Conservation (phyloP, 139 green algal genomes). For the Diplosphaera chodatii region DNA sequence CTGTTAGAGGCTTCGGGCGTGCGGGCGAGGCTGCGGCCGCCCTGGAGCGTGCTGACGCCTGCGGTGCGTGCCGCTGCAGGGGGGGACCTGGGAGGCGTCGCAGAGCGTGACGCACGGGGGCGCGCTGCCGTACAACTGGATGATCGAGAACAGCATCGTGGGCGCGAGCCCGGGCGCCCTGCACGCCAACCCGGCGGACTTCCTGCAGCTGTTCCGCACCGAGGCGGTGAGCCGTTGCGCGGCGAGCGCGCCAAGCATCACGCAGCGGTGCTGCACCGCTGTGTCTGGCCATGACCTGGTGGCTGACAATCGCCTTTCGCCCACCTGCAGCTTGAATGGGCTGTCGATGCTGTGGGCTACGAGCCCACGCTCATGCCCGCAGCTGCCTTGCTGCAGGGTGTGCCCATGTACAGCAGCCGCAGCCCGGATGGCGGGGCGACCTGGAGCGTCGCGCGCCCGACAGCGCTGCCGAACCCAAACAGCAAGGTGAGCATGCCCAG, state of each 20-base stretch:
- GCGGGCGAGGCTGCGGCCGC: too few relatives aligned
- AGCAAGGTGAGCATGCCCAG: neutral
- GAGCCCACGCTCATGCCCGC: neutral
- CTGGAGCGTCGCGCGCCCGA: conserved; percentile 1
- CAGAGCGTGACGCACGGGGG: neutral
- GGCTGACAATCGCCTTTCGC: too few relatives aligned
- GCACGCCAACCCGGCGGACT: neutral
- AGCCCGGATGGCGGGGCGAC: neutral
- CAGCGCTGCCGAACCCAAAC: conserved; percentile 4
- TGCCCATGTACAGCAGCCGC: neutral
- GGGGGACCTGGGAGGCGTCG: neutral
- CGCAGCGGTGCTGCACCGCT: too few relatives aligned
- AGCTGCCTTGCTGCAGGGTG: neutral
- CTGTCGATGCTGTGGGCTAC: neutral
- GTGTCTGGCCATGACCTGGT: too few relatives aligned
- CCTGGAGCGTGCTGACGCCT: too few relatives aligned
- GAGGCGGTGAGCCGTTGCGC: neutral
- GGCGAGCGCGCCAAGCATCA: too few relatives aligned
- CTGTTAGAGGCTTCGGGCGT: too few relatives aligned
- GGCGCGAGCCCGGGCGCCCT: neutral
- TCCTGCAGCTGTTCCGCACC: conserved; percentile 1
- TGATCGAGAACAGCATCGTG: conserved; percentile 2
- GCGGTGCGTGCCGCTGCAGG: neutral
- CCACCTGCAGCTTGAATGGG: neutral
- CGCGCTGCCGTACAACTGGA: neutral